Conservation (phyloP, 2,329 filamentous ascomycete genomes). For the Neofusicoccum laricinum region DNA sequence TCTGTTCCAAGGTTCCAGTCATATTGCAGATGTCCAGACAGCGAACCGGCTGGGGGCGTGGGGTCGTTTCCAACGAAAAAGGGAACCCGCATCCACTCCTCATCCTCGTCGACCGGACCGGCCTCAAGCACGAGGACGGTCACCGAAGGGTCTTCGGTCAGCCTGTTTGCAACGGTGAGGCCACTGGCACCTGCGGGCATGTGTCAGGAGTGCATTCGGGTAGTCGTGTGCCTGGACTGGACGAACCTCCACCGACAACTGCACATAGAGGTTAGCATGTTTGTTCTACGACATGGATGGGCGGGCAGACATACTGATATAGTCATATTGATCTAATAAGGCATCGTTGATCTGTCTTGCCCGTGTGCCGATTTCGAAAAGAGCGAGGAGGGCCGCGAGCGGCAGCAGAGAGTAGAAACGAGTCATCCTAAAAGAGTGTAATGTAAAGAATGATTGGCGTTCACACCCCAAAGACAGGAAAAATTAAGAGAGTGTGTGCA, state of each 20-base stretch:
- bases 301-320: not conserved
- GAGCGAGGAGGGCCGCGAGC: not conserved
- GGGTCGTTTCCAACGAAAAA: slow-evolving; percentile 13
- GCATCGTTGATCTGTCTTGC: slow-evolving; percentile 8
- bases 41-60: slow-evolving; percentile 27
- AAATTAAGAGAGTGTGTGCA: slow-evolving; percentile 9
- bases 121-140: slow-evolving; percentile 30
- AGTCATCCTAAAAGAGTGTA: not conserved
- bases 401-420: slow-evolving; percentile 7
- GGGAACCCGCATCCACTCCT: slow-evolving; percentile 19
- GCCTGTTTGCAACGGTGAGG: slow-evolving; percentile 25
- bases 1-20: slow-evolving; percentile 32
- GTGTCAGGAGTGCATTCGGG: not conserved
- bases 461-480: not conserved
- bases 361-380: not conserved
- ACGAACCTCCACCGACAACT: slow-evolving; percentile 17
- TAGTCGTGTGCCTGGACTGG: not conserved
- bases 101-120: slow-evolving; percentile 25
- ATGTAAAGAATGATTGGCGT: not conserved
- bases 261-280: not conserved
- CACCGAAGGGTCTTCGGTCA: slow-evolving; percentile 29
- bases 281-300: not conserved
- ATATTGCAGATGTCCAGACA: slow-evolving; percentile 28
- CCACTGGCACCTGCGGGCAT: not conserved
- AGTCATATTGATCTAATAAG: slow-evolving; percentile 6